Base-by-base conservation (phyloP, 2,329 filamentous ascomycete genomes). In the Neoarthrinium moseri region DNA sequence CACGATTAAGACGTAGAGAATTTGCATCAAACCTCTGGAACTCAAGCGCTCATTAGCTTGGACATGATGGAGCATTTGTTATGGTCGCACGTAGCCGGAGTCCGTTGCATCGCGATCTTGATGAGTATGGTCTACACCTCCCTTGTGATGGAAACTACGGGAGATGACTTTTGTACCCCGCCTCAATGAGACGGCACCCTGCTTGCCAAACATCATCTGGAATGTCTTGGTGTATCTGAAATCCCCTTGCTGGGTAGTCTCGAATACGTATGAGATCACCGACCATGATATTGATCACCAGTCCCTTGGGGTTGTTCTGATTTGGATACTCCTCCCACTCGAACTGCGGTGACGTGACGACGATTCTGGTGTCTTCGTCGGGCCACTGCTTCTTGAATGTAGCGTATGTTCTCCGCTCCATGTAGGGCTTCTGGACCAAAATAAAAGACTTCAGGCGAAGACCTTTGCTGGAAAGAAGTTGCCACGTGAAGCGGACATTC, bases 351-450 rank as follows among this genome's bases (percentile, higher is more conserved):
- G 67, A 71, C 10, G 71, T 70, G 6, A 75, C 70, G 2, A 56
- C 57, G 27, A 73, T 69, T 4, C 51, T 48, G 2, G 63, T 59
- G 22, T 26, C 45, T 15, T 52, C 45, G 15, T 64, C 65, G 0
- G 70, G 71, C 72, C 72, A 74, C 58, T 74, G 72, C 59, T 67
- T 71, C 48, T 59, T 61, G 48, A 74, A 74, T 0, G 71, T 75
- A 2, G 71, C 71, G 33, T 66, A 73, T 4, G 71, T 72, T 5
- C 72, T 56, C 26, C 71, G 57, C 55, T 74, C 71, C 72, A 74
- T 75, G 47, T 74, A 74, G 20, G 71, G 71, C 56, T 74, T 75
- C 55, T 75, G 72, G 7, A 74, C 71, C 1, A 74, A 58, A 13
- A 74, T 57, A 23, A 74, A 64, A 2, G 60, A 66, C 23, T 55